phyloP scores from a whole-genome alignment of 83 land plant genomes.

The Diphasiastrum complanatum region DNA sequence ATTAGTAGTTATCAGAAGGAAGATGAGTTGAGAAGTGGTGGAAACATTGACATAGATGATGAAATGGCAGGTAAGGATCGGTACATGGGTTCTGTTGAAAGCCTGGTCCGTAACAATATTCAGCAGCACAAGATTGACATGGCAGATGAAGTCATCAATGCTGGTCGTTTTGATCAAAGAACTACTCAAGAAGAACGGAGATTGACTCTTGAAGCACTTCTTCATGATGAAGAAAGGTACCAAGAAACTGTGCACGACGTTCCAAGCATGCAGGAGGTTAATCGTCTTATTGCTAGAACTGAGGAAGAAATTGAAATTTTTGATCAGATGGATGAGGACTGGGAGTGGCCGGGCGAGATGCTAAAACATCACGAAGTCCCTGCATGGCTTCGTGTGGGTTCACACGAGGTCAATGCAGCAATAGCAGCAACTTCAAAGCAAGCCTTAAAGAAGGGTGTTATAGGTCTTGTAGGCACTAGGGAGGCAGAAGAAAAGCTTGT shows the following conservation, averaged over 20 bases:
- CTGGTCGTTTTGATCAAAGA: conserved; percentile 99
- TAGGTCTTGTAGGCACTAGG: conserved; percentile 40
- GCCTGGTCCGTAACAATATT: conserved; percentile 90
- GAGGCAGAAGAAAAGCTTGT: conserved; percentile 48
- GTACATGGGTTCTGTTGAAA: conserved; percentile 96
- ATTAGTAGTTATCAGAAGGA: conserved; percentile 83
- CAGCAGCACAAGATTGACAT: conserved; percentile 99
- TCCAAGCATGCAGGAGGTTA: conserved; percentile 92
- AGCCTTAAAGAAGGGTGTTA: conserved; percentile 50
- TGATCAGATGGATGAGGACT: conserved; percentile 98
- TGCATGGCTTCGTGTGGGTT: conserved; percentile 87
- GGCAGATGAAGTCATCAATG: conserved; percentile 99
- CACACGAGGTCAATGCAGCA: conserved; percentile 78
- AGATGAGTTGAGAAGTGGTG: conserved; percentile 88
- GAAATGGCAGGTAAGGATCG: conserved; percentile 96
- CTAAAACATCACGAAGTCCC: conserved; percentile 70
- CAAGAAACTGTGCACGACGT: conserved; percentile 99
- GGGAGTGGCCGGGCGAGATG: conserved; percentile 87
- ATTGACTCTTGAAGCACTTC: conserved; percentile 78
- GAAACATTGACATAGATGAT: conserved; percentile 68
- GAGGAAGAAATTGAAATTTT: conserved; percentile 91
- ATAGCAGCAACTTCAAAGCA: conserved; percentile 70
- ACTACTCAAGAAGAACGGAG: conserved; percentile 99
- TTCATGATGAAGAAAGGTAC: conserved; percentile 97
- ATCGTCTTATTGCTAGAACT: conserved; percentile 94